Evolutionary conservation across 1,284 basidiomycete species (phyloP).

Genomic region (Rhodotorula sp.): DNA sequence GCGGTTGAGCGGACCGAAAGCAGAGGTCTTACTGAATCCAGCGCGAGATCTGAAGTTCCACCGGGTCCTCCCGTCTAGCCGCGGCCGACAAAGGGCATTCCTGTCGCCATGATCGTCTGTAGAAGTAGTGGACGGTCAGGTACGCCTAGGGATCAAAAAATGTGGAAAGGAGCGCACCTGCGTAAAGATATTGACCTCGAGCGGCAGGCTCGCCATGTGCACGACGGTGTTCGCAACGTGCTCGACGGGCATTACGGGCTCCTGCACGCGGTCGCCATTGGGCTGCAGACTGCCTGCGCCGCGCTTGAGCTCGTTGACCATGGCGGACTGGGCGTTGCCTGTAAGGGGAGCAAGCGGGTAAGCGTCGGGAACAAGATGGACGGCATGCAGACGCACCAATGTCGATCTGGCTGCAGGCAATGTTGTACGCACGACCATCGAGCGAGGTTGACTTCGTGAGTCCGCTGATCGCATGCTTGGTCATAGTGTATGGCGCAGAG

Average conservation of each 20-base stretch:
- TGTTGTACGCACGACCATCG: slow-evolving; percentile 71
- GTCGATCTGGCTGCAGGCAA: slow-evolving; percentile 76
- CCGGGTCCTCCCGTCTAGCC: slow-evolving; percentile 52
- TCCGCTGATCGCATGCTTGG: slow-evolving; percentile 76
- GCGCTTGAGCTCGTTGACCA: slow-evolving; percentile 55
- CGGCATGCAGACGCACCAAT: slow-evolving; percentile 59
- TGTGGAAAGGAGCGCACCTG: slow-evolving; percentile 55
- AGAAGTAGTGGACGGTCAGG: background rate
- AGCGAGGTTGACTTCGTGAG: slow-evolving; percentile 72
- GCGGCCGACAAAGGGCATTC: slow-evolving; percentile 65
- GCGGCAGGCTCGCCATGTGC: slow-evolving; percentile 68
- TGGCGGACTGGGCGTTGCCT: slow-evolving; percentile 69
- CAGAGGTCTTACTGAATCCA: too few relatives aligned
- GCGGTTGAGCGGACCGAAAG: too few relatives aligned
- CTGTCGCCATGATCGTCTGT: slow-evolving; percentile 57
- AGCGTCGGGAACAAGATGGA: background rate
- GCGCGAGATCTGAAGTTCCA: too few relatives aligned
- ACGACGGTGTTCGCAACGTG: slow-evolving; percentile 72
- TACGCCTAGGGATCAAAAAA: background rate
- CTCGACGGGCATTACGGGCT: slow-evolving; percentile 67
- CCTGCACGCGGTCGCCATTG: slow-evolving; percentile 63
- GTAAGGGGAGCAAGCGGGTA: background rate
- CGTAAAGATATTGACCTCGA: slow-evolving; percentile 68
- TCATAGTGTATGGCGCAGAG: slow-evolving; percentile 67
- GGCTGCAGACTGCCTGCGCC: slow-evolving; percentile 63